phyloP scores from a whole-genome alignment of 345 rosid genomes.

The Cardamine chenopodiifolia region DNA sequence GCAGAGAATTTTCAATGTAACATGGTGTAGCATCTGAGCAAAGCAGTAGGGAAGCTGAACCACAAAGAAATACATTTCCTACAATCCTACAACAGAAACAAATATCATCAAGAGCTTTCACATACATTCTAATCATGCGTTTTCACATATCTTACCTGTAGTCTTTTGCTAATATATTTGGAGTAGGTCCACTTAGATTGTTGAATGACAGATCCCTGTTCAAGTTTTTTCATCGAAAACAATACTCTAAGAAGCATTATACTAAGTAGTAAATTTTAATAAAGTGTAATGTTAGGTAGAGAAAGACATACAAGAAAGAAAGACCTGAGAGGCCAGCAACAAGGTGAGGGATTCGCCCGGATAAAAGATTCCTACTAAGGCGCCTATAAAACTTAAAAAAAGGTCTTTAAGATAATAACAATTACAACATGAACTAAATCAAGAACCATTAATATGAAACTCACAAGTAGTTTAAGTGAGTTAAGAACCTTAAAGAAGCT shows the following conservation, averaged over 20 bases:
- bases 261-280: background rate
- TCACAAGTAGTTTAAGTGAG: slow-evolving; percentile 86
- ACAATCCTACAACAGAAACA: slow-evolving; percentile 47
- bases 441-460: slow-evolving; percentile 39
- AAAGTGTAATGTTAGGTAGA: slow-evolving; percentile 4
- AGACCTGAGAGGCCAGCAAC: slow-evolving; percentile 89
- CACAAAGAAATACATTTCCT: slow-evolving; percentile 82
- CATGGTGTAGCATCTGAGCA: slow-evolving; percentile 61
- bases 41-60: slow-evolving; percentile 51
- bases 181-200: slow-evolving; percentile 91
- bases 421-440: background rate
- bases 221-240: background rate
- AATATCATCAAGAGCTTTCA: background rate
- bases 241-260: background rate
- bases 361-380: slow-evolving; percentile 72
- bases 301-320: slow-evolving; percentile 71
- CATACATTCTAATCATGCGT: background rate
- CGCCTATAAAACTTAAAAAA: slow-evolving; percentile 58
- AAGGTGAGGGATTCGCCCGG: slow-evolving; percentile 70
- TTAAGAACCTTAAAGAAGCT: slow-evolving; percentile 70
- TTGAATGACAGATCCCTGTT: slow-evolving; percentile 88
- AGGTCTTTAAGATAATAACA: slow-evolving; percentile 25
- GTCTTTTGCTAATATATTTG: slow-evolving; percentile 78
- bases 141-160: slow-evolving; percentile 57
- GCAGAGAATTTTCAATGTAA: background rate